These are phyloP conservation scores for Hippophae gyantsensis DNA, from an alignment of 306 rosid species.

Conservation along the genomic window DNA sequence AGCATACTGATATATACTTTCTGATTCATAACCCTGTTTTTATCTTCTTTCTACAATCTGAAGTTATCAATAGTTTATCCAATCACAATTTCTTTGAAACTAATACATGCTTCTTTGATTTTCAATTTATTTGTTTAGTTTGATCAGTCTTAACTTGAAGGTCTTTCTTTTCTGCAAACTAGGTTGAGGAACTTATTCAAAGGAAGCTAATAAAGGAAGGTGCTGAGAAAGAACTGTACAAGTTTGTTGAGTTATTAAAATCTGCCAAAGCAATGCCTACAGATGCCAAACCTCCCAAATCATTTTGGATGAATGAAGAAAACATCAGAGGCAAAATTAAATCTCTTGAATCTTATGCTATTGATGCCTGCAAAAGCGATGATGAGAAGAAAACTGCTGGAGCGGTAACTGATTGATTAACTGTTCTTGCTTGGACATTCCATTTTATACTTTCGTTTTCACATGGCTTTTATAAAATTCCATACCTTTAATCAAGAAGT, in stretches of 20 bases:
- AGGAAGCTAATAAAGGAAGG: conserved; percentile 72
- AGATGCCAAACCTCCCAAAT: conserved; percentile 61
- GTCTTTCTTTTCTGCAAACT: conserved; percentile 17
- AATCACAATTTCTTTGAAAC: conserved; percentile 7
- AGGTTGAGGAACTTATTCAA: conserved; percentile 80
- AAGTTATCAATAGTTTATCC: neutral
- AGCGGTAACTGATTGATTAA: conserved; percentile 36
- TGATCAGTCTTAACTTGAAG: neutral
- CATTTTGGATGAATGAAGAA: conserved; percentile 64
- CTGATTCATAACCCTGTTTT: neutral
- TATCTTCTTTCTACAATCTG: neutral
- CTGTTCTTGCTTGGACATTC: conserved; percentile 19
- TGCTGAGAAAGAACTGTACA: conserved; percentile 67
- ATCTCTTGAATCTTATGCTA: conserved; percentile 72
- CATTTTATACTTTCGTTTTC: conserved; percentile 6
- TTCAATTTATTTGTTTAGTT: conserved; percentile 8
- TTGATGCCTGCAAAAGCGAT: conserved; percentile 61
- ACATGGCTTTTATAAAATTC: conserved; percentile 10
- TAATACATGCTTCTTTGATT: conserved; percentile 4
- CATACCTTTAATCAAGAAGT: neutral
- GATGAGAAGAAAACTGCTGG: conserved; percentile 79
- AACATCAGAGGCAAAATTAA: conserved; percentile 57
- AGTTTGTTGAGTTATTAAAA: conserved; percentile 51
- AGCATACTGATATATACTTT: no score
- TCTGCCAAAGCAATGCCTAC: conserved; percentile 63